A percentile compares a stretch with the other conserved stretches of the same genome.
Evolutionary conservation across 148 eudicot species (phyloP).

Genomic region (Chenopodium quinoa): DNA sequence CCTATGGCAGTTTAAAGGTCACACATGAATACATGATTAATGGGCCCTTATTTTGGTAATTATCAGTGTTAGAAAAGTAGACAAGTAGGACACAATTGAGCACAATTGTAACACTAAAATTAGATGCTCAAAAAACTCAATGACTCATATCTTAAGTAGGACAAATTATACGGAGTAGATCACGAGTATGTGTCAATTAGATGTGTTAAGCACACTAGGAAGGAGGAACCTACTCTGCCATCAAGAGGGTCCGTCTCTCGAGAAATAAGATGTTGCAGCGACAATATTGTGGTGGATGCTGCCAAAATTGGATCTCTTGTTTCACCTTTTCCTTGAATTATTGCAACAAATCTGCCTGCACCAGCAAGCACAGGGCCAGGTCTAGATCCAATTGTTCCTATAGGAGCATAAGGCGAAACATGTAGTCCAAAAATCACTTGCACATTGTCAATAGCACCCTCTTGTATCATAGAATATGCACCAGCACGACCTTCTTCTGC

Average conservation of each 20-base stretch:
- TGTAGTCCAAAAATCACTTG: conserved; percentile 45
- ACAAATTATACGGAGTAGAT: neutral
- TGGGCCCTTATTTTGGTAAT: neutral
- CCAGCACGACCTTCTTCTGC: conserved; percentile 47
- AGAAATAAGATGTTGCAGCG: conserved; percentile 41
- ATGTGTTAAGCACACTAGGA: neutral
- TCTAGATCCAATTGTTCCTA: conserved; percentile 28
- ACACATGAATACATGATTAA: neutral
- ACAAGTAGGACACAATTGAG: neutral
- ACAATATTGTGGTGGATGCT: conserved; percentile 28
- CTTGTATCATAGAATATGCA: conserved; percentile 46
- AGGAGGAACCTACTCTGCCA: conserved; percentile 17
- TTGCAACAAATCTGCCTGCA: conserved; percentile 29
- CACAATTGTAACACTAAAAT: neutral
- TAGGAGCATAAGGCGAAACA: conserved; percentile 24
- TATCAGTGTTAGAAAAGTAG: neutral
- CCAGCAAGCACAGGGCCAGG: conserved; percentile 35
- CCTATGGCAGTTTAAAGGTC: conserved; percentile 15
- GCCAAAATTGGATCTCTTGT: conserved; percentile 32
- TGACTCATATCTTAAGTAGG: neutral
- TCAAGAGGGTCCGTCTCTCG: conserved; percentile 41
- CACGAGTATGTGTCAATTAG: neutral
- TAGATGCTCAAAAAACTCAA: neutral
- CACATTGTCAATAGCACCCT: conserved; percentile 38
- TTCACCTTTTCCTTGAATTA: conserved; percentile 24